These are phyloP conservation scores for Dillenia turbinata DNA, from an alignment of 164 flowering plant species.

Conservation along the genomic window DNA sequence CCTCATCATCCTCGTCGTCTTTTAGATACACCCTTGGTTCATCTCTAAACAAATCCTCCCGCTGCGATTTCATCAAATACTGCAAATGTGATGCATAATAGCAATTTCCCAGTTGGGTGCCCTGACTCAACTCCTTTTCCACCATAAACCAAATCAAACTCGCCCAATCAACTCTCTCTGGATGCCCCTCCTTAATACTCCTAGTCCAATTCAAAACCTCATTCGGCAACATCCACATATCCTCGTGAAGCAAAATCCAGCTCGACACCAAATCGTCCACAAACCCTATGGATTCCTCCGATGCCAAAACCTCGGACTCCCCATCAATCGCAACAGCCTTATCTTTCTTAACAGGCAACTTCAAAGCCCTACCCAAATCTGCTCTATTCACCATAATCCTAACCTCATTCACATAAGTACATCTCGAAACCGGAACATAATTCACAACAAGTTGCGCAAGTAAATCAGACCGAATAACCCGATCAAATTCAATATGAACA, in stretches of 20 bases:
- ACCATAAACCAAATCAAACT: constrained; percentile 86
- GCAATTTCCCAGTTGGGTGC: constrained; percentile 23
- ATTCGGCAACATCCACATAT: constrained; percentile 62
- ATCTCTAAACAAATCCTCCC: constrained; percentile 33
- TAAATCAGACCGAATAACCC: constrained; percentile 43
- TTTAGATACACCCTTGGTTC: constrained; percentile 18
- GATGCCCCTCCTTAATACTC: constrained; percentile 56
- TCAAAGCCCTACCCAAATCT: constrained; percentile 69
- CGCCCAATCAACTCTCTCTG: constrained; percentile 82
- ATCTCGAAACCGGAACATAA: constrained; percentile 21
- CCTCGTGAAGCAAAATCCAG: constrained; percentile 83
- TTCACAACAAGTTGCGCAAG: constrained; percentile 50
- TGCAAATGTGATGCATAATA: constrained; percentile 81
- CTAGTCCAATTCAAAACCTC: constrained; percentile 48
- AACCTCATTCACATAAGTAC: constrained; percentile 44
- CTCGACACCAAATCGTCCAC: constrained; percentile 57
- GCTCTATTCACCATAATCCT: constrained; percentile 54
- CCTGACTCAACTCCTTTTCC: constrained; percentile 69
- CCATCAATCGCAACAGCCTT: constrained; percentile 14
- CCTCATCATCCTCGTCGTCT: constrained; percentile 13
- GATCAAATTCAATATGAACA: constrained; percentile 60
- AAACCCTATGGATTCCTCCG: constrained; percentile 40
- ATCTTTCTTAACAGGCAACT: constrained; percentile 59
- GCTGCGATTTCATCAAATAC: constrained; percentile 58
- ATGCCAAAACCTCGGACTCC: constrained; percentile 24